Percentiles rank a stretch among this genome's conserved stretches.
These are phyloP conservation scores for Sungouiozyma intestinalis DNA, from an alignment of 805 yeast species.

Conservation along the genomic window DNA sequence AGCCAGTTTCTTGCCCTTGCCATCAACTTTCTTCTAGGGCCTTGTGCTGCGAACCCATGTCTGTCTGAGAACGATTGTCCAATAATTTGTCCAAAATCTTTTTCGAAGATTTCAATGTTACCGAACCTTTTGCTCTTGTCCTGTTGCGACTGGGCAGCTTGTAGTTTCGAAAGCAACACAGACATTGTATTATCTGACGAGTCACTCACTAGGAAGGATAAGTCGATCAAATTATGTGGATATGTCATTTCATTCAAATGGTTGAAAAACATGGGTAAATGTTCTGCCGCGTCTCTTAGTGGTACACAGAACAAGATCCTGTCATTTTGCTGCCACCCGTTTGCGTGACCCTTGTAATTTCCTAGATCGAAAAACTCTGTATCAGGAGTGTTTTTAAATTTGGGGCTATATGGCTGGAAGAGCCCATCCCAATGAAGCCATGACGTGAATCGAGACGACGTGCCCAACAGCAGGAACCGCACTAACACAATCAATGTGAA, in stretches of 20 bases:
- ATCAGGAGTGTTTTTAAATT: slow-evolving; percentile 25
- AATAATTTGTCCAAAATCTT: slow-evolving; percentile 86
- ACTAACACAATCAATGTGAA: slow-evolving; percentile 4
- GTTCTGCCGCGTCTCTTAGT: slow-evolving; percentile 82
- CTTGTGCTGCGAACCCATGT: slow-evolving; percentile 94
- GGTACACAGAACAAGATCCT: slow-evolving; percentile 82
- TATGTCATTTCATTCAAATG: slow-evolving; percentile 74
- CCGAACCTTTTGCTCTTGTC: slow-evolving; percentile 63
- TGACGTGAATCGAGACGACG: slow-evolving; percentile 5
- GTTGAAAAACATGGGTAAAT: slow-evolving; percentile 78
- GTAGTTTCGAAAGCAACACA: slow-evolving; percentile 45
- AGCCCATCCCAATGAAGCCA: slow-evolving; percentile 1
- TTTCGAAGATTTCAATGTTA: slow-evolving; percentile 75
- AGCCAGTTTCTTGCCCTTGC: slow-evolving; percentile 95
- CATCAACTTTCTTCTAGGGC: slow-evolving; percentile 89
- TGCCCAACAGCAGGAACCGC: slow-evolving; percentile 7
- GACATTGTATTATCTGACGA: slow-evolving; percentile 82
- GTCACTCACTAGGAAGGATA: slow-evolving; percentile 80
- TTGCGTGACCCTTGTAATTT: slow-evolving; percentile 50
- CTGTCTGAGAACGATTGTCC: slow-evolving; percentile 91
- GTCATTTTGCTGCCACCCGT: slow-evolving; percentile 75
- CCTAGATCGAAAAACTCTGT: slow-evolving; percentile 68
- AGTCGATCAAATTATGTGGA: slow-evolving; percentile 78
- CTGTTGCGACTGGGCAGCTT: slow-evolving; percentile 53
- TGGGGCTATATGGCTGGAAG: slow-evolving; percentile 28